A percentile compares a stretch with the other conserved stretches of the same genome.
Evolutionary conservation across 805 yeast genomes (phyloP).

Genomic region (Candida boleticola): DNA sequence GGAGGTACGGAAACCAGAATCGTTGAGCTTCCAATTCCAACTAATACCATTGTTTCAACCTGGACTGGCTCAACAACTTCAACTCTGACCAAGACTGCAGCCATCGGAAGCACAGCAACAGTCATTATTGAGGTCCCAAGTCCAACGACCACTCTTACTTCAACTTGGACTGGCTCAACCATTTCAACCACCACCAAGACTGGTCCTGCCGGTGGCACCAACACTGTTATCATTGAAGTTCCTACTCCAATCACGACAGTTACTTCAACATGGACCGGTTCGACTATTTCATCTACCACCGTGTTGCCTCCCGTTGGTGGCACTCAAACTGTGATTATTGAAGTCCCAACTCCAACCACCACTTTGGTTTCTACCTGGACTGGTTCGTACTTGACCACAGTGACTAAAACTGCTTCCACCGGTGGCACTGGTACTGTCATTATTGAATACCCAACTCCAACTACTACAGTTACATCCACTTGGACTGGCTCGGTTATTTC

Average conservation of each 20-base stretch:
- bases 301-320: constrained; percentile 5
- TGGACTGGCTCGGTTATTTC: constrained; percentile 4
- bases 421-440: constrained; percentile 13
- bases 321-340: constrained; percentile 12
- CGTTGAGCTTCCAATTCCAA: constrained; percentile 1
- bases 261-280: constrained; percentile 11
- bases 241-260: constrained; percentile 12
- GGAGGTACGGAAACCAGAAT: neutral
- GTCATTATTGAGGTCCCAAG: constrained; percentile 14
- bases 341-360: constrained; percentile 8
- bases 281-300: constrained; percentile 8
- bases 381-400: constrained; percentile 8
- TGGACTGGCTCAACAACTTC: constrained; percentile 7
- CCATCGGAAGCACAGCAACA: constrained; percentile 11
- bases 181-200: constrained; percentile 6
- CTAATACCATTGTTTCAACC: constrained; percentile 9
- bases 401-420: constrained; percentile 4
- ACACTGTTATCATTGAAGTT: constrained; percentile 14
- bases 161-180: constrained; percentile 10
- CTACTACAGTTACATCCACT: constrained; percentile 7
- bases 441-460: constrained; percentile 13
- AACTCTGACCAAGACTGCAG: constrained; percentile 5
- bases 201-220: constrained; percentile 7
- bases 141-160: constrained; percentile 10
- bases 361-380: constrained; percentile 8